Evolutionary conservation across 768 basidiomycete genomes (phyloP).

Genomic region (Lactifluus echinatus): DNA sequence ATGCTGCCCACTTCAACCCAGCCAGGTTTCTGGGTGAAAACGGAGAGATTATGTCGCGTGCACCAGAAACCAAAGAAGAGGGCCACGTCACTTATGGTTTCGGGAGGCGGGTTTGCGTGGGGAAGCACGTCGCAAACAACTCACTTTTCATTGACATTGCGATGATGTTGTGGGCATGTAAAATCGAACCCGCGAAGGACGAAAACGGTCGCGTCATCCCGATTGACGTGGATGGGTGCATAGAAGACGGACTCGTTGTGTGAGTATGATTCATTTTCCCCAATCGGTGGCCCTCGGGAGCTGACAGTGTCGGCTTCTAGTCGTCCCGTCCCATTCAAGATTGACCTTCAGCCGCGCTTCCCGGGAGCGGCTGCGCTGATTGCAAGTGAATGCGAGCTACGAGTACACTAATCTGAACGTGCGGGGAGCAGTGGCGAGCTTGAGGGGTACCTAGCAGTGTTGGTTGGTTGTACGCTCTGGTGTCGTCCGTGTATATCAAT

Average conservation of each 20-base stretch:
- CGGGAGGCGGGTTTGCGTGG: constrained; percentile 9
- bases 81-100: constrained; percentile 14
- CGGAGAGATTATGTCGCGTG: background rate
- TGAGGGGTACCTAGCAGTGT: background rate
- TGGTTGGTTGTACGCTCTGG: background rate
- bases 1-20: constrained; percentile 8
- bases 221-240: constrained; percentile 11
- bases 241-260: constrained; percentile 14
- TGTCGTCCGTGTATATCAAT: background rate
- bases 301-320: background rate
- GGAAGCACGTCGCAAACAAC: constrained; percentile 13
- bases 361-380: constrained; percentile 7
- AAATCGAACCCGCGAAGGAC: background rate
- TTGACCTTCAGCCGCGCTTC: constrained; percentile 14
- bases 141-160: constrained; percentile 15
- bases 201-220: background rate
- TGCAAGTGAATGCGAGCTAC: constrained; percentile 2
- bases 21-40: constrained; percentile 1
- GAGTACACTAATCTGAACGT: background rate
- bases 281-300: background rate
- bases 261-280: background rate
- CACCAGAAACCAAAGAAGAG: constrained; percentile 11
- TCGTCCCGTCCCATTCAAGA: constrained; percentile 12
- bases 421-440: background rate
- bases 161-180: constrained; percentile 5